Percentiles rank a stretch among this genome's conserved stretches.
phyloP scores from a whole-genome alignment of 2,329 filamentous ascomycete species.

The Penicillium sp. region DNA sequence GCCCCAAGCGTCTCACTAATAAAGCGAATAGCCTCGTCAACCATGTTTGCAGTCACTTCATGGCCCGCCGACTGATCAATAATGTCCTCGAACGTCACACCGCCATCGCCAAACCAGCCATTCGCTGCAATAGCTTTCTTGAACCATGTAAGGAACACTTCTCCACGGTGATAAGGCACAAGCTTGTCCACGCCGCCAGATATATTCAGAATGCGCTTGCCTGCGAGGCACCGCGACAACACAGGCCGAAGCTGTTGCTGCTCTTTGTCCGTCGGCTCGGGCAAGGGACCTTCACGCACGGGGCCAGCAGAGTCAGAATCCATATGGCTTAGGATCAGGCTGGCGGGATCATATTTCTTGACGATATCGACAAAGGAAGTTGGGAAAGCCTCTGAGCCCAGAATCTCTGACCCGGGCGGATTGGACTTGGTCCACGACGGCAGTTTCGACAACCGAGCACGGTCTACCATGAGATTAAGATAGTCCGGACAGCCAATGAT shows the following conservation, averaged over 20 bases:
- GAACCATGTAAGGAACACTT: conserved; percentile 61
- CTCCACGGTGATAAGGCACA: conserved; percentile 62
- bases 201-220: conserved; percentile 59
- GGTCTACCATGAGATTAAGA: conserved; percentile 76
- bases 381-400: conserved; percentile 81
- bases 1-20: conserved; percentile 49
- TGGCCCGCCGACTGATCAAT: conserved; percentile 62
- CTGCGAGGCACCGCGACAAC: conserved; percentile 47
- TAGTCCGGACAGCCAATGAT: conserved; percentile 93
- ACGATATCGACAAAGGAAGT: conserved; percentile 66
- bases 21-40: conserved; percentile 59
- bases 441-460: conserved; percentile 72
- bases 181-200: conserved; percentile 63
- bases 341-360: conserved; percentile 73
- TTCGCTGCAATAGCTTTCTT: conserved; percentile 49
- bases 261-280: conserved; percentile 48
- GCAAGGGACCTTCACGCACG: conserved; percentile 36
- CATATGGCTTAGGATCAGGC: conserved; percentile 66
- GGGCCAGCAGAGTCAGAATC: conserved; percentile 26
- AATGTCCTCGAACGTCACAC: conserved; percentile 60
- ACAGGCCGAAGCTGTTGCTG: conserved; percentile 48
- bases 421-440: conserved; percentile 61
- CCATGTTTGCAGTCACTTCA: conserved; percentile 62
- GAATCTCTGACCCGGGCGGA: conserved; percentile 64
- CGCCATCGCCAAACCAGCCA: conserved; percentile 56